A percentile compares a stretch with the other conserved stretches of the same genome.
Conservation (phyloP, 768 basidiomycete species). For the Gloeostereum incarnatum region DNA sequence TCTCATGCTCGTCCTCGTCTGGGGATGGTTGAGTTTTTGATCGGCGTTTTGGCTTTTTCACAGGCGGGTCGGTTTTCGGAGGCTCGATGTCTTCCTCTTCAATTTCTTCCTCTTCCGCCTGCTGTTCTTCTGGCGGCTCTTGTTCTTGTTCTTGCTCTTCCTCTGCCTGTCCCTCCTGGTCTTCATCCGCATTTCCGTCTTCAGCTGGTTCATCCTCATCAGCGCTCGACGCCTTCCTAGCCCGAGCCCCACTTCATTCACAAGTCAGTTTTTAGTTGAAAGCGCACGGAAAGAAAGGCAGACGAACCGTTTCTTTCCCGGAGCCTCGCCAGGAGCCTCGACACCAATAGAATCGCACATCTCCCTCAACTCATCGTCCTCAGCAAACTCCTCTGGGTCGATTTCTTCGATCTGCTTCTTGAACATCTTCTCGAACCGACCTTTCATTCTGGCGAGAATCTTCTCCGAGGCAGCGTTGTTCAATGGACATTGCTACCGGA, state of each 20-base stretch:
- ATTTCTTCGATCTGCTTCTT: conserved; percentile 28
- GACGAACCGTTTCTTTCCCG: conserved; percentile 19
- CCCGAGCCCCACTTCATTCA: neutral
- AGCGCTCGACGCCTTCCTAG: neutral
- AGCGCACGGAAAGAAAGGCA: neutral
- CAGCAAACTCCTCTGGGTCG: conserved; percentile 21
- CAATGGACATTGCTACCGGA: conserved; percentile 49
- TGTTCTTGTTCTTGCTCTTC: neutral
- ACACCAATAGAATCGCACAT: conserved; percentile 33
- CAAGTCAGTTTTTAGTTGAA: neutral
- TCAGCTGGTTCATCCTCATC: neutral
- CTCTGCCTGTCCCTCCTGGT: neutral
- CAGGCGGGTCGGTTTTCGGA: neutral
- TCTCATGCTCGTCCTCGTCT: neutral
- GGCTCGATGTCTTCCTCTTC: neutral
- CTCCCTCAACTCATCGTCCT: conserved; percentile 31
- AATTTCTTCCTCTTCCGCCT: neutral
- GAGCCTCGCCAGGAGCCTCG: conserved; percentile 16
- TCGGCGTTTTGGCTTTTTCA: neutral
- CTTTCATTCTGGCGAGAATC: conserved; percentile 45
- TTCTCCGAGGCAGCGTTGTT: conserved; percentile 44
- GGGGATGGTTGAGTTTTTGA: neutral
- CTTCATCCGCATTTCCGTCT: neutral
- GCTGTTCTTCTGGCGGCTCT: neutral
- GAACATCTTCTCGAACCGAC: conserved; percentile 32